Base-by-base conservation (phyloP, 2,329 filamentous ascomycete species). In the Penicillium nordicum region DNA sequence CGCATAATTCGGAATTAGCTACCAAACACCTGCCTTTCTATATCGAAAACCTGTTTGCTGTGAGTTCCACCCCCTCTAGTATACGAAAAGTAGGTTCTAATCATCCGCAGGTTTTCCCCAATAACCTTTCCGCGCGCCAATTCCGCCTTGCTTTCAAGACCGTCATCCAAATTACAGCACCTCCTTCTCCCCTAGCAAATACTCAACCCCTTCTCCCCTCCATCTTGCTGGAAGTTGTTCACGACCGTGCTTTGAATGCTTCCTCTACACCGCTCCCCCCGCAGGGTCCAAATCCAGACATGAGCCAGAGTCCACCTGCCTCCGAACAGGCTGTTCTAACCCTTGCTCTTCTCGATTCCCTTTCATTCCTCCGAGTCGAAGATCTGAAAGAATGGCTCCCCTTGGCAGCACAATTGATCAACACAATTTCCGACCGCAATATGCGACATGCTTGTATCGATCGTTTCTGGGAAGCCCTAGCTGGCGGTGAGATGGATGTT, bases 81-180 rank as follows among this genome's bases (percentile, higher is more conserved):
- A 21, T 7, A 16, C 30, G 37, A 21, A 14, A 14, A n/a, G 2
- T 50, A 41, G 25, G 6, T 49, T 32, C 43, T 58, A 41, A 58
- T 38, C 3, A 0, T 38, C 6, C 32, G 18, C 44, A 79, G 67
- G 87, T 90, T 0, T 96, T 96, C 72, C 92, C 92, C 0, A 71
- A 79, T 1, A 88, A 88, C 57, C 84, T 96, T 21, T 92, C 90
- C 0, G 82, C 89, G 0, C 85, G 92, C 16, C 92, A 97, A 71
- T 96, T 97, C 78, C 84, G 92, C 30, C 80, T 96, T 10, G 92
- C 92, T 11, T 92, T 96, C 79, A 90, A 88, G 70, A 93, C 90
- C 1, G 79, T 96, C 44, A 84, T 96, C 72, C 88, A 88, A 65
- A 87, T 95, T 57, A 86, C 91, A 11, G 87, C 88, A 3, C 90